These are phyloP conservation scores for Pichiaceae sp. DNA, from an alignment of 1,139 yeast species.

Conservation along the genomic window DNA sequence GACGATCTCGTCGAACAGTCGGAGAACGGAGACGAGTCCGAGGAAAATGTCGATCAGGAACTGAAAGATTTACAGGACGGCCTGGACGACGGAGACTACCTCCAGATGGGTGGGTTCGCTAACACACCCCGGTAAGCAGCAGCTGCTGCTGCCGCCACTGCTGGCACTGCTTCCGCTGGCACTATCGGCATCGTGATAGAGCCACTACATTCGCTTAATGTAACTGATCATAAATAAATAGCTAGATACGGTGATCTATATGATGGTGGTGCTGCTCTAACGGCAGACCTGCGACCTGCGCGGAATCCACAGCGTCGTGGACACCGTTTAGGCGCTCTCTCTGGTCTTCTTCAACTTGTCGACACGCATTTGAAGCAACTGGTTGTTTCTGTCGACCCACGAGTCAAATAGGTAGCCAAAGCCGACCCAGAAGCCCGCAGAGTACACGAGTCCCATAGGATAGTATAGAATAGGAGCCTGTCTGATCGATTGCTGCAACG, in stretches of 20 bases:
- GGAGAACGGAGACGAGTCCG: background rate
- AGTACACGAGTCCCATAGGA: slow-evolving; percentile 29
- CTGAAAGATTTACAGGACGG: slow-evolving; percentile 14
- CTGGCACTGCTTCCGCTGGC: too few species aligned
- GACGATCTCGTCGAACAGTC: slow-evolving; percentile 14
- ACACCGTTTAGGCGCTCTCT: slow-evolving; percentile 12
- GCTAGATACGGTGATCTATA: slow-evolving; percentile 1
- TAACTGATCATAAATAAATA: background rate
- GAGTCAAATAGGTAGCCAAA: slow-evolving; percentile 28
- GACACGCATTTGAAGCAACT: slow-evolving; percentile 26
- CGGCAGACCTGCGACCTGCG: too few species aligned
- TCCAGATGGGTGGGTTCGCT: slow-evolving; percentile 2
- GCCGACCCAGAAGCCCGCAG: slow-evolving; percentile 32
- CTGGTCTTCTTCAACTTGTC: slow-evolving; percentile 27
- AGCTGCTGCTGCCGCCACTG: too few species aligned
- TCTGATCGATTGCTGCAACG: slow-evolving; percentile 31
- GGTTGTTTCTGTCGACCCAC: slow-evolving; percentile 29
- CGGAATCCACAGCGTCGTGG: too few species aligned
- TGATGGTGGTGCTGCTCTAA: background rate
- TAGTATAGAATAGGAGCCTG: slow-evolving; percentile 27
- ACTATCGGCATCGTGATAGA: too few species aligned
- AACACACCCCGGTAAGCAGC: background rate
- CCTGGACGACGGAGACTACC: slow-evolving; percentile 12
- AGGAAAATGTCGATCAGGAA: slow-evolving; percentile 11
- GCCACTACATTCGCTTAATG: too few species aligned